Base-by-base conservation (phyloP, 2,329 filamentous ascomycete genomes). In the Claviceps lovelessii region DNA sequence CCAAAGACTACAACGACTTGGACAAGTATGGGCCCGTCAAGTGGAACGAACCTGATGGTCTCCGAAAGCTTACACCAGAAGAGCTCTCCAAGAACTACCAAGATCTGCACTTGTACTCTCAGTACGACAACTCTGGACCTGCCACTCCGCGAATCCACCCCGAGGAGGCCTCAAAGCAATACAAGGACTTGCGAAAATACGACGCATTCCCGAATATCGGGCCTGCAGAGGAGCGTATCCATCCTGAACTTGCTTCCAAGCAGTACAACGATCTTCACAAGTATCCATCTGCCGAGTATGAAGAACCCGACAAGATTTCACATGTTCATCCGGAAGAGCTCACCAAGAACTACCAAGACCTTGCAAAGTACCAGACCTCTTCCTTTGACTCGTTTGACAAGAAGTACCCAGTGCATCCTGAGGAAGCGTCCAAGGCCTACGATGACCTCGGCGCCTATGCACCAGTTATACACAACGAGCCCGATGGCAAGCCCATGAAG, bases 401-500 rank as follows among this genome's bases (percentile, higher is more conserved):
- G 49, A 56, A 61, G 8, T 63, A 65, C 35, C 65, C 64, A 2
- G 57, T 58, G 17, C 61, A 69, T 37, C 64, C 68, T 1, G 69
- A 71, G 57, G 67, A 71, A 56, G 63, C 61, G 6, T 61, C 66
- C 28, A 70, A 70, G 61, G 60, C 62, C 39, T 74, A 73, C 54
- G 67, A 67, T 52, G 73, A 76, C 51, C 64, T 76, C 42, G 63
- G 68, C 39, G 64, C 64, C 29, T 76, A 76, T 51, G 63, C 65
- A 39, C 57, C 67, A 3, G 68, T 71, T 53, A 63, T 58, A 45
- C 62, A 69, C 45, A 67, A 70, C 37, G 69, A 72, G 53, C 64
- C 67, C 5, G 65, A 69, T 44, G 65, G 63, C 52, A 61, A 64
- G 47, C 58, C 63, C 7, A 49, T 61, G 37, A 57, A 61, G 29